Evolutionary conservation across 805 yeast species (phyloP), one percentile per base, ranked within the genome.

Genomic region (Candida coquimbonensis): DNA sequence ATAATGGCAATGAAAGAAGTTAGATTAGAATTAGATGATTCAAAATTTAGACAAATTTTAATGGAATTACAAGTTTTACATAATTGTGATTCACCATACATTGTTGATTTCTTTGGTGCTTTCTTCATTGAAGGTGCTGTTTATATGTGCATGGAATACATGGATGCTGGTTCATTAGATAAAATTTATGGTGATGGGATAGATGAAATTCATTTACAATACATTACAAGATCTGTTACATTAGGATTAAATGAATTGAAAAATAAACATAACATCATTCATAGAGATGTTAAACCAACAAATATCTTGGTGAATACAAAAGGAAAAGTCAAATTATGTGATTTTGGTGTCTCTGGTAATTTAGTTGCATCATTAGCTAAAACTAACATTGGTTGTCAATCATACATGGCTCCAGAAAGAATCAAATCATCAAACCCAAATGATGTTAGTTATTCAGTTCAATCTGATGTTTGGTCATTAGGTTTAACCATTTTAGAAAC

Each of bases 351-450:
- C 21, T 79, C 89, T 44, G 98, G 98, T 17, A 91, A 91, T 60
- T 69, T 91, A 50, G 98, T 93, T 21, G 96, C 97, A 2, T 87
- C 96, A 0, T 72, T 91, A 56, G 98, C 98, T 14, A 81, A 88
- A 57, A 91, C 99, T 0, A 91, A 93, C 56, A 88, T 91, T 53
- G 99, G 99, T 5, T 91, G 99, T 66, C 99, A 93, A 66, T 85
- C 96, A 1, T 91, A 91, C 65, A 93, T 93, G 98, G 98, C 98
- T 1, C 99, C 99, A 1, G 99, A 91, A 62, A 77, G 99, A 59
- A 93, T 93, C 55, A 81, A 82, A 59, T 78, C 86, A 0, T 57
- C 75, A 49, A 80, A 70, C 51, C 91, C 89, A 2, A 89, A 84
- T 59, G 90, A 80, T 53, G 72, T 78, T 9, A 79, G 93, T 0